phyloP scores from a whole-genome alignment of 306 rosid genomes.

The Glycine soja region DNA sequence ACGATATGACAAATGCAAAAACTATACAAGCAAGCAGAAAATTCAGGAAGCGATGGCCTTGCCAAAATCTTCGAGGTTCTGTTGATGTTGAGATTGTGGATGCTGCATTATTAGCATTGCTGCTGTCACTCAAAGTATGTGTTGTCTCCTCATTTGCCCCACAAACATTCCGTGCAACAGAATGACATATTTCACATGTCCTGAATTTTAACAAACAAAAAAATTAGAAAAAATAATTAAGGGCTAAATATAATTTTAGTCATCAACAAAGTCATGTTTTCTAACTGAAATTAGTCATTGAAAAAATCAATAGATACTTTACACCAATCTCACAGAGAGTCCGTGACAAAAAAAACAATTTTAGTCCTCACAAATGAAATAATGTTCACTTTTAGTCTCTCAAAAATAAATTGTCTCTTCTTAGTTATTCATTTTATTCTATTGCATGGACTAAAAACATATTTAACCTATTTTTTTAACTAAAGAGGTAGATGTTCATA shows the following conservation, averaged over 20 bases:
- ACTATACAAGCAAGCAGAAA: constrained; percentile 93
- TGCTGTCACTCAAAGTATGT: constrained; percentile 59
- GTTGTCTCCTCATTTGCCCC: constrained; percentile 66
- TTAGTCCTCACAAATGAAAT: too few relatives aligned
- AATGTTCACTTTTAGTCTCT: too few relatives aligned
- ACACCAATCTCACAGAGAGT: too few relatives aligned
- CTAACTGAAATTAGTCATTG: too few relatives aligned
- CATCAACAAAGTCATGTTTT: too few relatives aligned
- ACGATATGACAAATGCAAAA: constrained; percentile 87
- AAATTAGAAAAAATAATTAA: background rate
- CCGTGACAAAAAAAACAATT: background rate
- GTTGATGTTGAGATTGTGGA: constrained; percentile 52
- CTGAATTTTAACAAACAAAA: constrained; percentile 46
- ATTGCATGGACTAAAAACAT: too few relatives aligned
- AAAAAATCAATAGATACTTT: too few relatives aligned
- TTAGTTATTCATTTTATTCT: too few relatives aligned
- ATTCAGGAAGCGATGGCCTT: constrained; percentile 80
- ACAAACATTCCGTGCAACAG: constrained; percentile 71
- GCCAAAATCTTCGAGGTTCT: constrained; percentile 78
- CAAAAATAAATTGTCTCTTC: too few relatives aligned
- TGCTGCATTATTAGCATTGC: constrained; percentile 49
- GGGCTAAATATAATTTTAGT: too few relatives aligned
- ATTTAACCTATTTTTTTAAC: background rate
- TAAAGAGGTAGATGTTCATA: background rate
- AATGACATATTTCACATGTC: constrained; percentile 89